These are phyloP conservation scores for Lolium rigidum DNA, from an alignment of 176 grass and related monocot genomes.

Conservation along the genomic window DNA sequence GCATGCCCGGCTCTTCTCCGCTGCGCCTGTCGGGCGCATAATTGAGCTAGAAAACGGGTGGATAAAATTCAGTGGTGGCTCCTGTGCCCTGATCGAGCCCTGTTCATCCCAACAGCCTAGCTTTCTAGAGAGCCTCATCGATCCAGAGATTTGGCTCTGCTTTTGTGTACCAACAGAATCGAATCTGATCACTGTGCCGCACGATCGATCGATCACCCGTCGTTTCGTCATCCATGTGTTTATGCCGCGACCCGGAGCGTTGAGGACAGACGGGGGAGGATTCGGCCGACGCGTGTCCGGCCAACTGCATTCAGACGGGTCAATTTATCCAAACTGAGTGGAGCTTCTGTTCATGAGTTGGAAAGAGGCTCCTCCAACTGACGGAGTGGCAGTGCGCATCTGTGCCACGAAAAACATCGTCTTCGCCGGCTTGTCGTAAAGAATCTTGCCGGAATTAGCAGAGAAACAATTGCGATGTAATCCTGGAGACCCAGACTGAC, in stretches of 20 bases:
- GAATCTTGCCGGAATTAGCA: not conserved
- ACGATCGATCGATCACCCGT: not conserved
- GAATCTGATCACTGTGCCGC: not conserved
- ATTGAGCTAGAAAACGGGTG: constrained; percentile 37
- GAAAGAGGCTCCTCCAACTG: not conserved
- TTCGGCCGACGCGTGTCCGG: constrained; percentile 20
- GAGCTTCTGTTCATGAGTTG: not conserved
- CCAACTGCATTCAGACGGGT: not conserved
- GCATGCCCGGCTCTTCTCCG: not conserved
- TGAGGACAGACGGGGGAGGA: not conserved
- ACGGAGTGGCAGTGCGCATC: not conserved
- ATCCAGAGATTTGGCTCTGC: constrained; percentile 34
- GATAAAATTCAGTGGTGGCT: constrained; percentile 13
- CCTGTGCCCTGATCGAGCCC: constrained; percentile 13
- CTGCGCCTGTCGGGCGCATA: constrained; percentile 50
- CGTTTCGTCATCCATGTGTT: constrained; percentile 12
- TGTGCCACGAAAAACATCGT: not conserved
- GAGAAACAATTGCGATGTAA: not conserved
- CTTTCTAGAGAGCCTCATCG: not conserved
- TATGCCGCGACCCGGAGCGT: constrained; percentile 16
- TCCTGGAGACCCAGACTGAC: not conserved
- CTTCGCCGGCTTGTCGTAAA: not conserved
- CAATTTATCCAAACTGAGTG: constrained; percentile 9
- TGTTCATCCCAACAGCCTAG: constrained; percentile 5
- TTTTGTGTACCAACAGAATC: constrained; percentile 42